A percentile compares a stretch with the other conserved stretches of the same genome.
phyloP scores from a whole-genome alignment of 2,329 filamentous ascomycete genomes.

The Metarhizium rileyi region DNA sequence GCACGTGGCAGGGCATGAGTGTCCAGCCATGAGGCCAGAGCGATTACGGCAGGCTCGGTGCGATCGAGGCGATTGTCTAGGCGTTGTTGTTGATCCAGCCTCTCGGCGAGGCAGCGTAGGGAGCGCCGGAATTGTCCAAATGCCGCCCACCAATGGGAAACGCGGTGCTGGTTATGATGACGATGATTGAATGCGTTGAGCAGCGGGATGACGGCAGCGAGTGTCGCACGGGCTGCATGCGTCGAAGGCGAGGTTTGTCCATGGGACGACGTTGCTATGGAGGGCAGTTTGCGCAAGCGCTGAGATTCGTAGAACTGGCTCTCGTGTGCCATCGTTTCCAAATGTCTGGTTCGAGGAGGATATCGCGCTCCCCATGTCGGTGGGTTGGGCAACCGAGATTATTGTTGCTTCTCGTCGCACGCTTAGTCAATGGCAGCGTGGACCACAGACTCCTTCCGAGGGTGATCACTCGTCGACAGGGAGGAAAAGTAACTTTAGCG shows the following conservation, averaged over 20 bases:
- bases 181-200: slow-evolving; percentile 69
- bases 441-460: too few species aligned
- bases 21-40: slow-evolving; percentile 20
- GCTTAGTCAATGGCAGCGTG: too few species aligned
- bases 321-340: not conserved
- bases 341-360: too few species aligned
- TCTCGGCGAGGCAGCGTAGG: slow-evolving; percentile 40
- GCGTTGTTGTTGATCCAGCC: not conserved
- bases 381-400: too few species aligned
- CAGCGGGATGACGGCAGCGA: slow-evolving; percentile 37
- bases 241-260: slow-evolving; percentile 6
- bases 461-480: too few species aligned
- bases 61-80: not conserved
- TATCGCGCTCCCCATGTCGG: too few species aligned
- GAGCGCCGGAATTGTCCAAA: slow-evolving; percentile 64
- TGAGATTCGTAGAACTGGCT: not conserved
- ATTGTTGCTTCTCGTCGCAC: too few species aligned
- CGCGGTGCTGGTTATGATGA: slow-evolving; percentile 85
- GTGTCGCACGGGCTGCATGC: slow-evolving; percentile 15
- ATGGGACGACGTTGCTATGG: not conserved
- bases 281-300: not conserved
- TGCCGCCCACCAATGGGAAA: slow-evolving; percentile 68
- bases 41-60: slow-evolving; percentile 8
- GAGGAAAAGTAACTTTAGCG: too few species aligned
- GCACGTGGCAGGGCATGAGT: slow-evolving; percentile 22